phyloP scores from a whole-genome alignment of 169 alveolate species.

The Plasmodium gaboni region DNA sequence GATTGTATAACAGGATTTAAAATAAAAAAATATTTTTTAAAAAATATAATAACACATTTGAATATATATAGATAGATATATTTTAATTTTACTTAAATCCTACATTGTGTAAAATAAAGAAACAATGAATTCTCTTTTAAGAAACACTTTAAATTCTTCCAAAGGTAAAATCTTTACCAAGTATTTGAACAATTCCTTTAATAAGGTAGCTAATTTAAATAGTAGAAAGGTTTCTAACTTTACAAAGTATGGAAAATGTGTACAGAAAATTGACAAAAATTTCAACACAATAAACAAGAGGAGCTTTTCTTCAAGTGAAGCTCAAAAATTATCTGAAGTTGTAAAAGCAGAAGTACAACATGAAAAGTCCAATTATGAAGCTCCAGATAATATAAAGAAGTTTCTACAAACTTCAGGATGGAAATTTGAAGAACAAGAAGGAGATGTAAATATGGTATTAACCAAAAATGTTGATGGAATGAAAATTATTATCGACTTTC shows the following conservation, averaged over 20 bases:
- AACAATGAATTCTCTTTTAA: slow-evolving; percentile 57
- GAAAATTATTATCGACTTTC: slow-evolving; percentile 89
- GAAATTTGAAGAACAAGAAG: slow-evolving; percentile 88
- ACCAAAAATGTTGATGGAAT: slow-evolving; percentile 86
- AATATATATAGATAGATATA: not conserved
- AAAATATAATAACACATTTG: not conserved
- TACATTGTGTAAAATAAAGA: not conserved
- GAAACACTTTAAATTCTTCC: slow-evolving; percentile 46
- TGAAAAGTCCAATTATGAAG: slow-evolving; percentile 87
- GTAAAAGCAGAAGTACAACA: slow-evolving; percentile 87
- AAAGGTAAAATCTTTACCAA: slow-evolving; percentile 38
- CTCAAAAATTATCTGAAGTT: slow-evolving; percentile 84
- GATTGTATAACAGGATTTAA: too few relatives aligned
- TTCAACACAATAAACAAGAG: slow-evolving; percentile 17
- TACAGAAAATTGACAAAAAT: slow-evolving; percentile 28
- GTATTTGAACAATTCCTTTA: slow-evolving; percentile 24
- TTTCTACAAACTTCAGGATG: slow-evolving; percentile 85
- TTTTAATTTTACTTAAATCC: not conserved
- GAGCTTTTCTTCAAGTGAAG: slow-evolving; percentile 82
- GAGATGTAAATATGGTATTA: slow-evolving; percentile 88
- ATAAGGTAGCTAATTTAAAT: slow-evolving; percentile 23
- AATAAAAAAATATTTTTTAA: too few relatives aligned
- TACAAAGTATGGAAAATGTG: slow-evolving; percentile 30
- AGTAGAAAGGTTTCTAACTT: slow-evolving; percentile 43
- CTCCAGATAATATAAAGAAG: slow-evolving; percentile 84